Conservation (phyloP, 805 yeast species). For the Ogataea corticis region DNA sequence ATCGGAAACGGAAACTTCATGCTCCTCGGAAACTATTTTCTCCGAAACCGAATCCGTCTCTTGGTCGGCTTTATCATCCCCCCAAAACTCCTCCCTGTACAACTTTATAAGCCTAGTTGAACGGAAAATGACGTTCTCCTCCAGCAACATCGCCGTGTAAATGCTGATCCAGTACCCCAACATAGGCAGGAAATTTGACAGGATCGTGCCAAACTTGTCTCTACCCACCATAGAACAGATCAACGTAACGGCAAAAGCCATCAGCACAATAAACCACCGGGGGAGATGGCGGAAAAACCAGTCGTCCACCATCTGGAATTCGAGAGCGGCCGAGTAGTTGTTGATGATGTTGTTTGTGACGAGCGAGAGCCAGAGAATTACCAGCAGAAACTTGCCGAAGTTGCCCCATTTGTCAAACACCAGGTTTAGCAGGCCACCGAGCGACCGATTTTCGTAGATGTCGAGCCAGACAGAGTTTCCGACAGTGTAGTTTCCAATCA, state of each 20-base stretch:
- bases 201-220: slow-evolving; percentile 66
- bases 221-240: slow-evolving; percentile 77
- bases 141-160: slow-evolving; percentile 67
- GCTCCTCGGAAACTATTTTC: background rate
- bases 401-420: slow-evolving; percentile 73
- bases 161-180: slow-evolving; percentile 89
- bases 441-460: slow-evolving; percentile 58
- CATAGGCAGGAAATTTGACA: slow-evolving; percentile 86
- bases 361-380: slow-evolving; percentile 68
- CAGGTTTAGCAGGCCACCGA: slow-evolving; percentile 71
- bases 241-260: slow-evolving; percentile 61
- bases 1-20: too few species aligned
- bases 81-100: slow-evolving; percentile 46
- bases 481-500: slow-evolving; percentile 68
- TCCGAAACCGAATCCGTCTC: slow-evolving; percentile 3
- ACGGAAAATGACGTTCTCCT: slow-evolving; percentile 75
- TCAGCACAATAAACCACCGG: slow-evolving; percentile 73
- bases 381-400: slow-evolving; percentile 74
- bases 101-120: slow-evolving; percentile 40
- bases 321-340: slow-evolving; percentile 78
- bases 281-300: slow-evolving; percentile 59
- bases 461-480: slow-evolving; percentile 55
- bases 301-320: slow-evolving; percentile 63
- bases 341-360: slow-evolving; percentile 81
- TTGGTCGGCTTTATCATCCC: too few species aligned